These are phyloP conservation scores for Stephanocyclus meneghinianus DNA, from an alignment of 352 stramenopile species.

Conservation along the genomic window DNA sequence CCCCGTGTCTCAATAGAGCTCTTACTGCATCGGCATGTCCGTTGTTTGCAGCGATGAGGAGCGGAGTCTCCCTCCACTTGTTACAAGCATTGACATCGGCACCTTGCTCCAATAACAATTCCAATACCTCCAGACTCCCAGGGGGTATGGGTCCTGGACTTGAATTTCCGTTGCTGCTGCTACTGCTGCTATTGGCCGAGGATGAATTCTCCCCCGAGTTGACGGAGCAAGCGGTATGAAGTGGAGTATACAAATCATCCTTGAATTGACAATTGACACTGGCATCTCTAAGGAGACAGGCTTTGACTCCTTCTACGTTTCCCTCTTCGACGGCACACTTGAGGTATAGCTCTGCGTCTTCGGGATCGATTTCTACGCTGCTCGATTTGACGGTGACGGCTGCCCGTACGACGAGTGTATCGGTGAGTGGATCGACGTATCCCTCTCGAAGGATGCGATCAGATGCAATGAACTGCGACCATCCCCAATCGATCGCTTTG, in stretches of 20 bases:
- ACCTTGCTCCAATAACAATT: slow-evolving; percentile 73
- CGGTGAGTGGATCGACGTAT: slow-evolving; percentile 60
- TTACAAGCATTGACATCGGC: slow-evolving; percentile 83
- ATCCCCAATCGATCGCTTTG: slow-evolving; percentile 84
- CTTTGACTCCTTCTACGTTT: slow-evolving; percentile 73
- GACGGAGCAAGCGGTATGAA: slow-evolving; percentile 80
- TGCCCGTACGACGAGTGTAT: slow-evolving; percentile 70
- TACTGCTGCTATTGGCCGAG: slow-evolving; percentile 22
- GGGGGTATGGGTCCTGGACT: slow-evolving; percentile 35
- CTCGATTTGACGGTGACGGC: slow-evolving; percentile 79
- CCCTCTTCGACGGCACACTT: slow-evolving; percentile 84
- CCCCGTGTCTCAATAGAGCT: slow-evolving; percentile 67
- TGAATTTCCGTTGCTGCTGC: slow-evolving; percentile 25
- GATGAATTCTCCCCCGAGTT: slow-evolving; percentile 29
- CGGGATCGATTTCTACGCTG: slow-evolving; percentile 73
- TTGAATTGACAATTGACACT: slow-evolving; percentile 84
- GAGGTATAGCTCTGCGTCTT: slow-evolving; percentile 82
- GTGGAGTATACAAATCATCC: slow-evolving; percentile 82
- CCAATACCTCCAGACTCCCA: slow-evolving; percentile 73
- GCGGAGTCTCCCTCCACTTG: slow-evolving; percentile 81
- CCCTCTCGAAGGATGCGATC: slow-evolving; percentile 81
- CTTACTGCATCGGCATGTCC: slow-evolving; percentile 74
- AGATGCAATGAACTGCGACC: slow-evolving; percentile 83
- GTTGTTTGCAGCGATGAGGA: slow-evolving; percentile 83
- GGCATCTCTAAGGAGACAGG: slow-evolving; percentile 75